A percentile compares a stretch with the other conserved stretches of the same genome.
These are phyloP conservation scores for Trypanosoma caninum DNA, from an alignment of 208 protist species.

Conservation along the genomic window DNA sequence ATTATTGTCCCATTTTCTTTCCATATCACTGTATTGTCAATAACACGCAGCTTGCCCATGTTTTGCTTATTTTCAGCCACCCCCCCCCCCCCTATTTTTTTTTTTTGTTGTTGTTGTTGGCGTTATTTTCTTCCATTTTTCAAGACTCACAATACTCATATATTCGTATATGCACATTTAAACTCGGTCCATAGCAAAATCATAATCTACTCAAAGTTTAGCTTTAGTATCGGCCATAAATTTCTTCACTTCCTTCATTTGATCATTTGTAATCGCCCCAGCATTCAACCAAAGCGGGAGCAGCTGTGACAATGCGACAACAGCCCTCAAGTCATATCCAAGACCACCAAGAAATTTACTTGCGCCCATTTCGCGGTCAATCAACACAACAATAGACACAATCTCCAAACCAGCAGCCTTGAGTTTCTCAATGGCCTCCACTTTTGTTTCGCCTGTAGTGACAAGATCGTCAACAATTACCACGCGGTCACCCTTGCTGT, in stretches of 20 bases:
- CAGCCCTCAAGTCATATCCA: constrained; percentile 83
- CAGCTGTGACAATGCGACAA: constrained; percentile 72
- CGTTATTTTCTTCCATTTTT: not conserved
- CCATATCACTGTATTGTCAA: too few species aligned
- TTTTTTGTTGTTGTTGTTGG: not conserved
- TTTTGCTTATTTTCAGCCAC: not conserved
- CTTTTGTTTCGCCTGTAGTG: constrained; percentile 92
- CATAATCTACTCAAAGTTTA: constrained; percentile 47
- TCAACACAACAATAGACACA: constrained; percentile 91
- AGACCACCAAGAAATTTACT: constrained; percentile 76
- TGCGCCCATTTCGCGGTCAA: constrained; percentile 96
- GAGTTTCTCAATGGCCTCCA: constrained; percentile 93
- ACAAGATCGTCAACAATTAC: constrained; percentile 96
- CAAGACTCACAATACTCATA: too few species aligned
- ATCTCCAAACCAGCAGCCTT: constrained; percentile 80
- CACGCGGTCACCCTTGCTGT: constrained; percentile 86
- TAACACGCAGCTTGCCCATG: too few species aligned
- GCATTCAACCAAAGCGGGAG: constrained; percentile 67
- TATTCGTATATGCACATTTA: not conserved
- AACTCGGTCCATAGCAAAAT: not conserved
- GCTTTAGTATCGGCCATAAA: constrained; percentile 52
- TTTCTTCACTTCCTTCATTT: constrained; percentile 48
- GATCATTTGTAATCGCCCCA: constrained; percentile 56
- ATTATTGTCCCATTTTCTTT: too few species aligned
- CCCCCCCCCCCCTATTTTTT: not conserved